Evolutionary conservation across 2,329 filamentous ascomycete genomes (phyloP), one percentile per base, ranked within the genome.

Genomic region (Penicillium psychrosexuale): DNA sequence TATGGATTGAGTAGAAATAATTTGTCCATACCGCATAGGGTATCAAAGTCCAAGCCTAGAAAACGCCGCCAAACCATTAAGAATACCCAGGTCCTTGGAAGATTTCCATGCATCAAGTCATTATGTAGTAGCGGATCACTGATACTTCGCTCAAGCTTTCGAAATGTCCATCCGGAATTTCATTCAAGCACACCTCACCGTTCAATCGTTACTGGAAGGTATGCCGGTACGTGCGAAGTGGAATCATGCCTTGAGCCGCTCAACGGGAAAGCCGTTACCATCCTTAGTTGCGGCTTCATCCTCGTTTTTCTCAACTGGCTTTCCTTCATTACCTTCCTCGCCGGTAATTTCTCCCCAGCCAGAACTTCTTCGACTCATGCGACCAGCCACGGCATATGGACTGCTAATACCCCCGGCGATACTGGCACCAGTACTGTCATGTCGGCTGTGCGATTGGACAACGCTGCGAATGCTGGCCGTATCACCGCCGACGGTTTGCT

Each of bases 381-480:
- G 67, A 22, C 72, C 73, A 9, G 66, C 60, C 48, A 71, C 63
- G 8, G 82, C 82, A 36, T 91, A 72, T 13, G 87, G 85, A 61
- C 84, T 88, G 30, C 72, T 70, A n/a, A 82, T 67, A 8, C 81
- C 83, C 7, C 81, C 83, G 60, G 63, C 58, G 12, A 91, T 86
- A 71, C 89, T 93, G 27, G 89, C 88, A 58, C 80, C 88, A 51
- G 93, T 84, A 72, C 91, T 96, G 69, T 96, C 91, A 47, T 90
- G 87, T 58, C 90, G 82, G 2, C 83, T 84, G 70, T 96, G 92
- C 0, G 90, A 89, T 3, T 90, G 71, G 1, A 88, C 75, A 0
- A 89, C 90, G 70, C 90, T 96, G 51, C 90, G 83, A 30, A 95
- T 78, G 67, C 91, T 96, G 9, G 86, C 85, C 1, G 84, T 89